Conservation (phyloP, 208 protist species). For the Paratrypanosoma confusum region DNA sequence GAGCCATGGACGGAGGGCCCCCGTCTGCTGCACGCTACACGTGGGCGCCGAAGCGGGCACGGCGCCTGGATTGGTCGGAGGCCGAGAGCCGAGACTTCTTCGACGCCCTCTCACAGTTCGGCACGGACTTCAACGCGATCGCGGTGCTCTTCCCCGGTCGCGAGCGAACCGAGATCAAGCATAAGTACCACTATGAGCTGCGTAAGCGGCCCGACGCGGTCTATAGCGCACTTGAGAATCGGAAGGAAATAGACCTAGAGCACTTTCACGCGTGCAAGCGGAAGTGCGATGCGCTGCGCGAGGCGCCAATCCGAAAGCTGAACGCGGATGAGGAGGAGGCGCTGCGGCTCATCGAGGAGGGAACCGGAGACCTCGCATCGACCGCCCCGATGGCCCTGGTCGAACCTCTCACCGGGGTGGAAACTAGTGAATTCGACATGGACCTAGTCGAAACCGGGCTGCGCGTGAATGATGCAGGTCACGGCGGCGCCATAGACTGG, state of each 20-base stretch:
- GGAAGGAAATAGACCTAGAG: constrained; percentile 52
- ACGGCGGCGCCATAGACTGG: too few species aligned
- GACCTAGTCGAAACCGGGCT: too few species aligned
- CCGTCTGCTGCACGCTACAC: neutral
- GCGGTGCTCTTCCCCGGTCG: constrained; percentile 54
- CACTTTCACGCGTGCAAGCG: constrained; percentile 36
- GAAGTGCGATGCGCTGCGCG: constrained; percentile 19
- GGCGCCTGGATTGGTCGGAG: constrained; percentile 55
- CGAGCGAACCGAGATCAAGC: constrained; percentile 63
- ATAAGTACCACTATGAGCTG: constrained; percentile 71
- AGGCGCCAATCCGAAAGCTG: constrained; percentile 26
- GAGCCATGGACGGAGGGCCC: neutral
- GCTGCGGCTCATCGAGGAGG: constrained; percentile 26
- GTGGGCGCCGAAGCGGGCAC: constrained; percentile 5
- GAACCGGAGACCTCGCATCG: neutral
- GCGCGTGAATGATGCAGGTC: too few species aligned
- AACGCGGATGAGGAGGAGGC: constrained; percentile 49
- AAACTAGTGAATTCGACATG: too few species aligned
- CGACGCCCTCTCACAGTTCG: constrained; percentile 72
- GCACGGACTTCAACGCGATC: constrained; percentile 83
- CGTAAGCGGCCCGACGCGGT: constrained; percentile 42
- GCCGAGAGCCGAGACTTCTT: constrained; percentile 72
- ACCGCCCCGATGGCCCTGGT: neutral
- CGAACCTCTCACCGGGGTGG: too few species aligned
- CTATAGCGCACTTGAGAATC: constrained; percentile 30